These are phyloP conservation scores for Glomus cerebriforme DNA, from an alignment of 192 early-diverging fungal species.

Conservation along the genomic window DNA sequence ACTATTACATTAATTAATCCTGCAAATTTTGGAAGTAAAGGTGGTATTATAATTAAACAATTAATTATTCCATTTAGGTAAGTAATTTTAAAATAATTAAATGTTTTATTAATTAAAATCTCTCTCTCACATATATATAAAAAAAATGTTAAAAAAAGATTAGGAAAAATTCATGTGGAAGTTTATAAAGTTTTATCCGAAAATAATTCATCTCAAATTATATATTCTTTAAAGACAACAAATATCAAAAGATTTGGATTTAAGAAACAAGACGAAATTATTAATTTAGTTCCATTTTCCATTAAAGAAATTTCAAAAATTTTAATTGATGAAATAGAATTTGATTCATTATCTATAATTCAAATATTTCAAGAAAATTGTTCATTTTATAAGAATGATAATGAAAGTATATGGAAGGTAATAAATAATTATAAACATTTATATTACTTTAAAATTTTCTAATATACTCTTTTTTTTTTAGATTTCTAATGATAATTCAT, in stretches of 20 bases:
- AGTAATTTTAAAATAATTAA: not conserved
- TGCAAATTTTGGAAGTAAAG: slow-evolving; percentile 62
- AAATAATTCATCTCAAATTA: slow-evolving; percentile 33
- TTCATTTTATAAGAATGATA: slow-evolving; percentile 13
- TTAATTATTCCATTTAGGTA: slow-evolving; percentile 68
- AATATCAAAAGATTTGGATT: slow-evolving; percentile 66
- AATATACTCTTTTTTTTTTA: slow-evolving; percentile 20
- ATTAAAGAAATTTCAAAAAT: slow-evolving; percentile 40
- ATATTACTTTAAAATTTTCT: not conserved
- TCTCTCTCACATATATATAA: not conserved
- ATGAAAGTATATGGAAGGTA: slow-evolving; percentile 26
- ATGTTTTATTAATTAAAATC: not conserved
- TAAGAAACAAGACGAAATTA: slow-evolving; percentile 38
- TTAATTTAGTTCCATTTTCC: slow-evolving; percentile 8
- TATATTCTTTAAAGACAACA: slow-evolving; percentile 59
- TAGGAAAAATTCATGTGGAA: slow-evolving; percentile 35
- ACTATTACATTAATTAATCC: slow-evolving; percentile 66
- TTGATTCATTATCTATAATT: not conserved
- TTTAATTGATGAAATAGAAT: slow-evolving; percentile 37
- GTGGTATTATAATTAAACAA: slow-evolving; percentile 69
- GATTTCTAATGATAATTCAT: slow-evolving; percentile 21
- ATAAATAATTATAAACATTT: not conserved
- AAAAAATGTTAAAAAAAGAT: slow-evolving; percentile 27
- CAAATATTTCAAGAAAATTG: not conserved
- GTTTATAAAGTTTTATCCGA: slow-evolving; percentile 18